Conservation (phyloP, 2,329 filamentous ascomycete genomes). For the Acrocalymma vagum region DNA sequence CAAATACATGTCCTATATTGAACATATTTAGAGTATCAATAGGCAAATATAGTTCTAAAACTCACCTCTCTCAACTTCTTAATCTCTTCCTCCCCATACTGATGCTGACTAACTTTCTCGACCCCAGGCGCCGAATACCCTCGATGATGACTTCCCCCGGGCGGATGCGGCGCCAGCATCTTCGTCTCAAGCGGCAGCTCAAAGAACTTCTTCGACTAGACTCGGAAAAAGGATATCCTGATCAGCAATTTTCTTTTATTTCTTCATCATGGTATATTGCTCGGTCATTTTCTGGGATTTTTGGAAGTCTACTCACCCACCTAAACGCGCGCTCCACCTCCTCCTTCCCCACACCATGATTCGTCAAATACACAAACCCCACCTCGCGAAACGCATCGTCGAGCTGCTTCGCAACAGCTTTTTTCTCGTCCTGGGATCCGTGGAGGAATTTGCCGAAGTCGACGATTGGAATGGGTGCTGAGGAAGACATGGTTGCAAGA, state of each 20-base stretch:
- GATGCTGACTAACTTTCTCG: slow-evolving; percentile 46
- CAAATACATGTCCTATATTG: neutral
- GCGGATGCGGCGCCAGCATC: slow-evolving; percentile 49
- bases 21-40: neutral
- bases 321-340: slow-evolving; percentile 37
- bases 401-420: slow-evolving; percentile 40
- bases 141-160: slow-evolving; percentile 48
- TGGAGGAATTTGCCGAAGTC: slow-evolving; percentile 35
- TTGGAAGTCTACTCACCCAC: slow-evolving; percentile 27
- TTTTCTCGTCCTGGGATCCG: slow-evolving; percentile 21
- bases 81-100: slow-evolving; percentile 29
- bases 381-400: slow-evolving; percentile 47
- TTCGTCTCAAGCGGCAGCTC: slow-evolving; percentile 44
- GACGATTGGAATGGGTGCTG: slow-evolving; percentile 35
- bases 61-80: slow-evolving; percentile 22
- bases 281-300: neutral
- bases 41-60: neutral
- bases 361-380: slow-evolving; percentile 54
- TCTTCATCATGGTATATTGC: too few relatives aligned
- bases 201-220: slow-evolving; percentile 47
- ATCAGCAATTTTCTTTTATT: too few relatives aligned
- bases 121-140: slow-evolving; percentile 49
- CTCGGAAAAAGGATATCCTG: too few relatives aligned
- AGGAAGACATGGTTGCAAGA: too few relatives aligned
- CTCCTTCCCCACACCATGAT: slow-evolving; percentile 45